Base-by-base conservation (phyloP, 2,329 filamentous ascomycete species). In the Ciborinia camelliae region DNA sequence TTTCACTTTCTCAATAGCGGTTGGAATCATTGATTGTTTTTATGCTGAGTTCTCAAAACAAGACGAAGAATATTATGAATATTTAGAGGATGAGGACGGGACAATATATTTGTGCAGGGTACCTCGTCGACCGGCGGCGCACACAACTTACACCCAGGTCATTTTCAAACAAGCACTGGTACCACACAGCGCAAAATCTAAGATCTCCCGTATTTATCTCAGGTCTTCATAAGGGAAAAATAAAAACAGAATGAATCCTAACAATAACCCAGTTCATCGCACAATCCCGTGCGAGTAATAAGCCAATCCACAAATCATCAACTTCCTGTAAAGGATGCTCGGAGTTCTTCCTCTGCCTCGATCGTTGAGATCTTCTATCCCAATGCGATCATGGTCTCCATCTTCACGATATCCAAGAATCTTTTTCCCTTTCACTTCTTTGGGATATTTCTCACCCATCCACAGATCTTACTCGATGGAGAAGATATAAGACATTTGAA, bases 251-350 rank as follows among this genome's bases (percentile, higher is more conserved):
- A n/a, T n/a, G n/a, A n/a, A n/a, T n/a, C n/a, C n/a, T n/a, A n/a
- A n/a, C n/a, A n/a, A n/a, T n/a, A n/a, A n/a, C n/a, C n/a, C n/a
- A n/a, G n/a, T n/a, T n/a, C n/a, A n/a, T n/a, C n/a, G n/a, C n/a
- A n/a, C n/a, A n/a, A n/a, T n/a, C n/a, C n/a, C n/a, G n/a, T n/a
- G n/a, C n/a, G n/a, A n/a, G n/a, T n/a, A n/a, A n/a, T n/a, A n/a
- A n/a, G n/a, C n/a, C n/a, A n/a, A n/a, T n/a, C n/a, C n/a, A n/a
- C n/a, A n/a, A 28, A 84, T 86, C 57, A 80, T 89, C 66, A 91
- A 91, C 4, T 82, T 97, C 3, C 81, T 97, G 47, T 93, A 97
- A 75, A 89, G 93, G 39, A 97, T n/a, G 61, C n/a, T n/a, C n/a
- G 61, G 6, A 0, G 92, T 97, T 45, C 93, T 83, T 2, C 93